Evolutionary conservation across 176 grass and related monocot genomes (phyloP), one percentile per base, ranked within the genome.

Genomic region (Aegilops sharonensis): DNA sequence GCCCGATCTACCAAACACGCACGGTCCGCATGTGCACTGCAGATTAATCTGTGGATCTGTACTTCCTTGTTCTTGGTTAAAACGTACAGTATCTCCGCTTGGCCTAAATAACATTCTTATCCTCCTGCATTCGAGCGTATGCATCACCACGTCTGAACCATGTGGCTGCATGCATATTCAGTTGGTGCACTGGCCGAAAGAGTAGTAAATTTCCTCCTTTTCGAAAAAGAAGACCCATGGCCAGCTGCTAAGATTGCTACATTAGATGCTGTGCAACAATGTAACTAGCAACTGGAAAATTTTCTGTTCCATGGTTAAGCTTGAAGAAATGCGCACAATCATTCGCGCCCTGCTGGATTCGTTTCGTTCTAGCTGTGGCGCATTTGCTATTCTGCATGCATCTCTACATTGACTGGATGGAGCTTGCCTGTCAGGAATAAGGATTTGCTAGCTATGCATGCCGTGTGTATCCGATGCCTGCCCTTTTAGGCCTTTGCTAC

Each of bases 1-100:
- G 68, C 34, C 79, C 85, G 75, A 36, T 87, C 81, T 84, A 91
- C 80, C 89, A 75, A 87, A 91, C 85, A 87, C 81, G 89, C 89
- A 80, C 68, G 85, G 75, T 23, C 23, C 40, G 60, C 89, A 87
- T 87, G 85, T 91, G 85, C 85, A 34, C 32, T 27, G 21, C 54
- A 65, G 80, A 12, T 54, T 48, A 39, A 4, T 68, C 72, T 37
- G 75, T 89, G 62, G 48, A 37, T 87, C 67, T 43, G 32, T 56
- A 1, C 15, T 31, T 81, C 0, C 13, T n/a, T 81, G 65, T 72
- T 83, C 25, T 45, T 4, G 59, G 36, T 9, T 20, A 79, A 68
- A 60, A 8, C 9, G 3, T 42, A 42, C 39, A 20, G 5, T 37
- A 27, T 32, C 5, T 11, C 67, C 45, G 66, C 57, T 84, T 79